phyloP scores from a whole-genome alignment of 139 green algal genomes.

The Volvox reticuliferus region DNA sequence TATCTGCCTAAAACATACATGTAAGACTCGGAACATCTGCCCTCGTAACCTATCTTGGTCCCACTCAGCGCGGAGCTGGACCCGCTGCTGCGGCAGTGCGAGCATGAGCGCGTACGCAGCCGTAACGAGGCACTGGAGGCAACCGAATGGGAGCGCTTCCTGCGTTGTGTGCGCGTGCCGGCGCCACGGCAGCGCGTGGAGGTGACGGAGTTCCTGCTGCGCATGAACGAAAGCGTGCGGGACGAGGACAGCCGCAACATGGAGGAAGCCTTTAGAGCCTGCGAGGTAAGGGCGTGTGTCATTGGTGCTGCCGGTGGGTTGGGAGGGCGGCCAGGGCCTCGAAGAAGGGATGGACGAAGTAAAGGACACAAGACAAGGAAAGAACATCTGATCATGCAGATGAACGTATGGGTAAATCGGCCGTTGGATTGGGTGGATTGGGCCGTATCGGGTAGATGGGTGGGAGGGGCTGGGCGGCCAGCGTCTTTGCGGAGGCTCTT shows the following conservation, averaged over 20 bases:
- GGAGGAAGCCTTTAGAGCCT: constrained; percentile 36
- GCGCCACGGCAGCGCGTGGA: constrained; percentile 45
- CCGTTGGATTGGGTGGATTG: no score
- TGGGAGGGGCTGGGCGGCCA: no score
- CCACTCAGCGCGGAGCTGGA: constrained; percentile 45
- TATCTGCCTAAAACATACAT: no score
- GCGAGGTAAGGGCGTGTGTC: constrained; percentile 25
- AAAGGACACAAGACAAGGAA: no score
- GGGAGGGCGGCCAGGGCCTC: background rate
- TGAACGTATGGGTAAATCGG: no score
- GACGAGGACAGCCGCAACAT: constrained; percentile 18
- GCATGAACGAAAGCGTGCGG: background rate
- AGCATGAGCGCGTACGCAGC: constrained; percentile 30
- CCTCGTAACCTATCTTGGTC: no score
- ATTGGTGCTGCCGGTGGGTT: background rate
- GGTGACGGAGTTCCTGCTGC: constrained; percentile 43
- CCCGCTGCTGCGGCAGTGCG: constrained; percentile 50
- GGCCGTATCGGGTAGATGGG: no score
- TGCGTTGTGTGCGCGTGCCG: constrained; percentile 55
- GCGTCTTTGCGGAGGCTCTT: no score
- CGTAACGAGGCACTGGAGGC: background rate
- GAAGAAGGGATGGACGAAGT: no score
- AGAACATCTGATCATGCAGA: no score
- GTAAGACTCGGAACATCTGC: no score
- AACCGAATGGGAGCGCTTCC: constrained; percentile 61